Conservation (phyloP, 305 asterid species). For the Rubia tinctorum region DNA sequence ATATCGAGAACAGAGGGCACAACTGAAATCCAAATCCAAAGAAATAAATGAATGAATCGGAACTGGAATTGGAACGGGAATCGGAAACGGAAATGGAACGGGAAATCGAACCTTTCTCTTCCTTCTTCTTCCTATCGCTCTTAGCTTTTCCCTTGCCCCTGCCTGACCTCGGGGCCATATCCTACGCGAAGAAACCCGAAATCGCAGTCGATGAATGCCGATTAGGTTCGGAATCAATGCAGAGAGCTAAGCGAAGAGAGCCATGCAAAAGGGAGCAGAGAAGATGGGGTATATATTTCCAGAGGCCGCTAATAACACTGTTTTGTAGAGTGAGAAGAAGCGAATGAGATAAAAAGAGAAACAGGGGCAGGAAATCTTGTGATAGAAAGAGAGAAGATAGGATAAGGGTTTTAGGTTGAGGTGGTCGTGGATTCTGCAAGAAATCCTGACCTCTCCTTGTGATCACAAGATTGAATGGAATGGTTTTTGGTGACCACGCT, state of each 20-base stretch:
- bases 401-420: constrained; percentile 52
- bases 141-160: constrained; percentile 57
- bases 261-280: constrained; percentile 26
- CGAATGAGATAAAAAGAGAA: constrained; percentile 12
- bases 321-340: background rate
- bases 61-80: background rate
- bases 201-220: background rate
- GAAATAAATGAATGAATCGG: background rate
- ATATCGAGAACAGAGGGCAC: constrained; percentile 81
- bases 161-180: constrained; percentile 95
- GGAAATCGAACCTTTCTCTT: constrained; percentile 55
- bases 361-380: constrained; percentile 28
- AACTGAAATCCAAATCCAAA: constrained; percentile 34
- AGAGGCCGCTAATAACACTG: background rate
- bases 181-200: background rate
- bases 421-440: constrained; percentile 39
- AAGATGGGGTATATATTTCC: background rate
- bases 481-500: constrained; percentile 19
- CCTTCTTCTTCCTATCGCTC: constrained; percentile 66
- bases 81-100: background rate
- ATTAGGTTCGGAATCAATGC: background rate
- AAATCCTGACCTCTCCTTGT: constrained; percentile 71
- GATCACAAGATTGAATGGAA: constrained; percentile 5
- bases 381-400: constrained; percentile 41
- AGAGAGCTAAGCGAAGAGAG: constrained; percentile 5